phyloP scores from a whole-genome alignment of 805 yeast genomes.

The Starmerella ratchasimensis region DNA sequence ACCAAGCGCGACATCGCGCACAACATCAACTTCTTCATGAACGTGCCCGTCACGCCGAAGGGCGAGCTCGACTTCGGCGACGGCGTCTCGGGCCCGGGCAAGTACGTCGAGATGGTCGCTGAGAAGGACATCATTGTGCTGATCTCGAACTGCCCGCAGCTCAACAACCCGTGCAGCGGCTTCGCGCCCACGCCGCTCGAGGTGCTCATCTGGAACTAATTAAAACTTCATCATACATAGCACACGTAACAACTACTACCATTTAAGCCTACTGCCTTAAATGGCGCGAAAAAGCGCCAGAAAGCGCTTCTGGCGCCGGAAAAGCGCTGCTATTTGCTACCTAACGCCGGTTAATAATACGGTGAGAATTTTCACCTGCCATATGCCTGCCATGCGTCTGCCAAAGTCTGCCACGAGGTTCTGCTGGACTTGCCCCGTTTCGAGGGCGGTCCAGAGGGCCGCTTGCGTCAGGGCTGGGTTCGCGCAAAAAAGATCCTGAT shows the following conservation, averaged over 20 bases:
- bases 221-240: neutral
- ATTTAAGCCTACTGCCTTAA: too few relatives aligned
- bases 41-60: conserved; percentile 6
- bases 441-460: too few relatives aligned
- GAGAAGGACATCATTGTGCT: conserved; percentile 7
- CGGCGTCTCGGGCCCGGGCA: conserved; percentile 10
- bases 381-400: too few relatives aligned
- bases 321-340: too few relatives aligned
- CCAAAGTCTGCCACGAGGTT: too few relatives aligned
- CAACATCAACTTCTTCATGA: conserved; percentile 12
- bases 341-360: too few relatives aligned
- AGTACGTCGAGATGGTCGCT: conserved; percentile 8
- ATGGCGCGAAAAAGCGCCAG: too few relatives aligned
- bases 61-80: conserved; percentile 9
- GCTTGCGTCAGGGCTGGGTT: too few relatives aligned
- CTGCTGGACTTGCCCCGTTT: too few relatives aligned
- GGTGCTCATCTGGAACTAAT: conserved; percentile 5
- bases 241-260: neutral
- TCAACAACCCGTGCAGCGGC: conserved; percentile 11
- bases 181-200: conserved; percentile 8
- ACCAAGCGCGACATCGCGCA: conserved; percentile 10
- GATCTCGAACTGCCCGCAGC: conserved; percentile 11
- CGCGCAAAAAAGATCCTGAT: too few relatives aligned
- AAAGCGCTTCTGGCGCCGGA: too few relatives aligned
- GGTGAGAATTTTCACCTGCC: too few relatives aligned